Percentiles rank a stretch among this genome's conserved stretches.
Evolutionary conservation across 2,329 filamentous ascomycete genomes (phyloP).

Genomic region (Colletotrichum zoysiae): DNA sequence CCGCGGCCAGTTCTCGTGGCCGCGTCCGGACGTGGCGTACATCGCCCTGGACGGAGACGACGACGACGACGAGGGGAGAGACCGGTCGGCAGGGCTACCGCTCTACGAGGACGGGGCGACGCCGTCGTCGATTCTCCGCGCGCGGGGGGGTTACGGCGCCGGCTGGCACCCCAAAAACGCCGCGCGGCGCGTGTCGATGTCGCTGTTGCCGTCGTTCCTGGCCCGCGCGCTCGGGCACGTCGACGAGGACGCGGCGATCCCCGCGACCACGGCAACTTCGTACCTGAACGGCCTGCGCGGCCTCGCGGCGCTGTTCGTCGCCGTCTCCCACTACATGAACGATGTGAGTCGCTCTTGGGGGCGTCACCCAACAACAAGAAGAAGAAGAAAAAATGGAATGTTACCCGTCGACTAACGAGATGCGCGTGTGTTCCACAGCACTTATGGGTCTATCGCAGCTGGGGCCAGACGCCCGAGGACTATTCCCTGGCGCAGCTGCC

Average conservation of each 20-base stretch:
- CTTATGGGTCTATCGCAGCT: conserved; percentile 14
- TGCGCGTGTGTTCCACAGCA: neutral
- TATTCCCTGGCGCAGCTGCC: conserved; percentile 43
- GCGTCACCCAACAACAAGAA: too few relatives aligned
- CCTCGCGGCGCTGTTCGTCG: conserved; percentile 66
- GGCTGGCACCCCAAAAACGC: neutral
- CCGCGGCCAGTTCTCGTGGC: neutral
- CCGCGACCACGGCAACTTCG: conserved; percentile 52
- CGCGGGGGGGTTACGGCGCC: neutral
- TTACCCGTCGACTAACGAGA: conserved; percentile 49
- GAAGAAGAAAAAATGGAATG: neutral
- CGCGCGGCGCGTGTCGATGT: neutral
- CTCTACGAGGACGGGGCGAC: neutral
- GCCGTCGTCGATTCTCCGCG: neutral
- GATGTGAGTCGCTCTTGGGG: conserved; percentile 31
- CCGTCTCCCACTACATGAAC: conserved; percentile 63
- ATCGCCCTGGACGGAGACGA: conserved; percentile 1
- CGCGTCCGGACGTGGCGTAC: conserved; percentile 8
- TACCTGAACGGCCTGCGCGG: conserved; percentile 71
- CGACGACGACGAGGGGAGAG: neutral
- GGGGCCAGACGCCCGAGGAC: conserved; percentile 20
- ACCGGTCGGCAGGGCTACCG: neutral
- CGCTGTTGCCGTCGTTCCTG: conserved; percentile 24
- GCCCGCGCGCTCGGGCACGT: conserved; percentile 7
- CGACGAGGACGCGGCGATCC: neutral